These are phyloP conservation scores for Gynandropsis gynandra DNA, from an alignment of 345 rosid genomes.

Conservation along the genomic window DNA sequence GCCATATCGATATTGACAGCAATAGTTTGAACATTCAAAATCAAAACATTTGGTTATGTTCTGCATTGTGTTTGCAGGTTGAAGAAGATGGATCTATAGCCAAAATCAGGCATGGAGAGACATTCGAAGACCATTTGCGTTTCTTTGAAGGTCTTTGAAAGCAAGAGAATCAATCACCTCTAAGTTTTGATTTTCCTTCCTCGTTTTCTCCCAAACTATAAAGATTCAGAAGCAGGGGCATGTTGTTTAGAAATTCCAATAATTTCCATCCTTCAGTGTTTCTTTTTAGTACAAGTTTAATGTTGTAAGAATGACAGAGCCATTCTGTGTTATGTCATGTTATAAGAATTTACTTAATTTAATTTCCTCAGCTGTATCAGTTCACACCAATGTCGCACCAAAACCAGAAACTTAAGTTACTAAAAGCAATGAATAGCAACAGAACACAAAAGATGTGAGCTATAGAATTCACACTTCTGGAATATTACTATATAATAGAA, in stretches of 20 bases:
- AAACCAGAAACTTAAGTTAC: no score
- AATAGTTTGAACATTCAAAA: no score
- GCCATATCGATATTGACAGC: no score
- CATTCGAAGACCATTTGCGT: constrained; percentile 73
- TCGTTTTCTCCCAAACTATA: not conserved
- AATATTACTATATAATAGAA: not conserved
- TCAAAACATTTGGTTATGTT: not conserved
- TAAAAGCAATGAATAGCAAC: no score
- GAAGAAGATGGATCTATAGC: constrained; percentile 75
- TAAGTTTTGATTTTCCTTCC: constrained; percentile 14
- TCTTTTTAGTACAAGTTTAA: no score
- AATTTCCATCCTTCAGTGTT: no score
- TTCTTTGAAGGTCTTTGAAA: constrained; percentile 65
- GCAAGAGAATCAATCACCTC: not conserved
- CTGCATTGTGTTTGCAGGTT: constrained; percentile 35
- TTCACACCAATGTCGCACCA: no score
- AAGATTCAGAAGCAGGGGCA: constrained; percentile 8
- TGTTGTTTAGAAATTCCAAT: no score
- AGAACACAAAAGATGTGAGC: not conserved
- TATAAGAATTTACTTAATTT: no score
- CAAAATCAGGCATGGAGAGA: constrained; percentile 82
- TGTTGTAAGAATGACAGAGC: no score
- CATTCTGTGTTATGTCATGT: no score
- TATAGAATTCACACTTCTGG: not conserved
- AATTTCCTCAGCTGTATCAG: no score